Percentiles rank a stretch among this genome's conserved stretches.
Evolutionary conservation across 2,329 filamentous ascomycete species (phyloP).

Genomic region (Scedosporium apiospermum): DNA sequence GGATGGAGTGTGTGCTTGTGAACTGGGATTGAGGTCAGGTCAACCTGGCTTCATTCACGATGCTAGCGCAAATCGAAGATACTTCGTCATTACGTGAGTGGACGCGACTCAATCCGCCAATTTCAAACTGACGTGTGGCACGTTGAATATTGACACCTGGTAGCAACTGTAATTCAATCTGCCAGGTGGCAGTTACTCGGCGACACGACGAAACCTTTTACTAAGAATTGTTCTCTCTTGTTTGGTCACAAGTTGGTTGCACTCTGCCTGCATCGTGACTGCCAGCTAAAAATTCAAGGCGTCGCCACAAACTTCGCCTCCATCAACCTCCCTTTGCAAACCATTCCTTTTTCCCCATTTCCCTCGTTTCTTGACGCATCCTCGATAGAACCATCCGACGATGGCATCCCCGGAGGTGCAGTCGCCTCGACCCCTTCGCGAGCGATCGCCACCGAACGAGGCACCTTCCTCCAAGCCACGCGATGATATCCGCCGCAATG

Average conservation of each 20-base stretch:
- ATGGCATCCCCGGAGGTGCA: conserved; percentile 37
- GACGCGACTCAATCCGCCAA: no score
- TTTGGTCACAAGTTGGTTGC: not conserved
- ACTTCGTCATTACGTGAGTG: no score
- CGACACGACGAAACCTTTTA: not conserved
- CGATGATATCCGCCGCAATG: conserved; percentile 28
- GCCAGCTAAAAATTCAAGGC: not conserved
- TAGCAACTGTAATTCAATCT: not conserved
- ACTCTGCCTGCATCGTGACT: not conserved
- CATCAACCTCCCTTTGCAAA: not conserved
- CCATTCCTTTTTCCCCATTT: not conserved
- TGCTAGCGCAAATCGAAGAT: no score
- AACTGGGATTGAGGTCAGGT: not conserved
- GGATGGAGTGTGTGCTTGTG: not conserved
- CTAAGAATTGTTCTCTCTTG: not conserved
- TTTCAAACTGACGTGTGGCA: no score
- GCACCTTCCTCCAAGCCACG: not conserved
- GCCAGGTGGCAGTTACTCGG: not conserved
- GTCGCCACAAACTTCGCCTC: not conserved
- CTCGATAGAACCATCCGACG: not conserved
- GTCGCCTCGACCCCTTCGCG: conserved; percentile 6
- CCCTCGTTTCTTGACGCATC: not conserved
- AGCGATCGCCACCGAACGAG: conserved; percentile 7
- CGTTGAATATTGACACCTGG: not conserved
- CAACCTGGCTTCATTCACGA: not conserved